These are phyloP conservation scores for Melaleuca alternifolia DNA, from an alignment of 345 rosid genomes.

Conservation along the genomic window DNA sequence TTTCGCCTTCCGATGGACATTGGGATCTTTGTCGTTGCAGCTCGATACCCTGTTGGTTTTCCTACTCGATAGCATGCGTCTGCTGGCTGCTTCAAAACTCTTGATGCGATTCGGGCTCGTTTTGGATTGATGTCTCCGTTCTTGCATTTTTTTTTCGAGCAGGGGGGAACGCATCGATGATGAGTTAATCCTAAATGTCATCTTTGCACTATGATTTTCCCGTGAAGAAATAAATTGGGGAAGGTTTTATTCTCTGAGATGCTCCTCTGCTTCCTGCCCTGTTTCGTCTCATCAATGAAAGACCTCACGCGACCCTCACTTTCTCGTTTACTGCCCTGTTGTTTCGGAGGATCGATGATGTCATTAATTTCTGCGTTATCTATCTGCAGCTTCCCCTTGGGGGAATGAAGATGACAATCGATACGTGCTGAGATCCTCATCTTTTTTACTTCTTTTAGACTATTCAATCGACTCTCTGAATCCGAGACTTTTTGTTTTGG, in stretches of 20 bases:
- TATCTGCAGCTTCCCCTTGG: neutral
- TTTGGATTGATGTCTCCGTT: neutral
- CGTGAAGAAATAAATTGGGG: neutral
- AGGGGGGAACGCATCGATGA: neutral
- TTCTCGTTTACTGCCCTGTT: neutral
- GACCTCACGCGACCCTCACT: neutral
- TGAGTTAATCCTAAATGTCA: neutral
- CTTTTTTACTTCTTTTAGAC: neutral
- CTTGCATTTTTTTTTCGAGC: too few species aligned
- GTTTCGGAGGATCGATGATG: neutral
- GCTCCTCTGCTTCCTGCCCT: neutral
- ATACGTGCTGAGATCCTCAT: neutral
- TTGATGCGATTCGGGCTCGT: neutral
- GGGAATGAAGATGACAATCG: neutral
- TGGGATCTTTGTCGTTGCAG: neutral
- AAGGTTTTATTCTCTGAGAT: neutral
- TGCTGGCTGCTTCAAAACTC: neutral
- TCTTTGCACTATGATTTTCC: neutral
- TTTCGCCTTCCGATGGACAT: neutral
- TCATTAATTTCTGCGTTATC: constrained; percentile 1
- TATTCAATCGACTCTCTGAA: neutral
- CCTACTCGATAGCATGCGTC: neutral
- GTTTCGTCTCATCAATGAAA: neutral
- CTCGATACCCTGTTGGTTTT: neutral
- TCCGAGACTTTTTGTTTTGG: neutral